phyloP scores from a whole-genome alignment of 371 early-diverging fungal genomes.

The Smittium culicis region DNA sequence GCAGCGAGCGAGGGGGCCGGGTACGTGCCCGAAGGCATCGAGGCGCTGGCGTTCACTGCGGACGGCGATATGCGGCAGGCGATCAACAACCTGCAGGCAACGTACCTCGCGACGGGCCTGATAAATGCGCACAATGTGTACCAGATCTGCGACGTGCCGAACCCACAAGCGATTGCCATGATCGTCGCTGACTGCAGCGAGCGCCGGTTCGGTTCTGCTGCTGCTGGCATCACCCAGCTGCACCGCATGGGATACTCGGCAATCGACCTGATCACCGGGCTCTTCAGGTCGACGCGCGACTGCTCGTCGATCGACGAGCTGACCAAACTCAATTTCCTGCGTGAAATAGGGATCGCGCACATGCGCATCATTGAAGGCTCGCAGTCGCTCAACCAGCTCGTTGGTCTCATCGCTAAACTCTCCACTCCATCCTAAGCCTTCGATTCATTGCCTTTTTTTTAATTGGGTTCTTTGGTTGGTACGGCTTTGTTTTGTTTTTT shows the following conservation, averaged over 20 bases:
- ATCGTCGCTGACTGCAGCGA: constrained; percentile 53
- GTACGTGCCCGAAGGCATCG: constrained; percentile 72
- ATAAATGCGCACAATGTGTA: constrained; percentile 81
- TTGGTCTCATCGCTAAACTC: too few relatives aligned
- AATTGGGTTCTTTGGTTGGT: too few relatives aligned
- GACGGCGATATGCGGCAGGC: constrained; percentile 99
- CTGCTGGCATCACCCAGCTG: constrained; percentile 46
- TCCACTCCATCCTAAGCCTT: too few relatives aligned
- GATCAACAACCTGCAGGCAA: constrained; percentile 92
- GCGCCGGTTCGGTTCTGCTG: constrained; percentile 56
- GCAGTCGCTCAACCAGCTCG: too few relatives aligned
- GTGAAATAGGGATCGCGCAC: constrained; percentile 77
- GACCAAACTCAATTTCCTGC: constrained; percentile 61
- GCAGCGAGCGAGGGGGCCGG: constrained; percentile 69
- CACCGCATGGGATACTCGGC: constrained; percentile 75
- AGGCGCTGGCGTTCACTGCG: constrained; percentile 85
- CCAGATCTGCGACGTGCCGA: constrained; percentile 92
- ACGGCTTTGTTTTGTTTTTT: too few relatives aligned
- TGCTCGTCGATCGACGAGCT: constrained; percentile 44
- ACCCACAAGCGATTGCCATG: constrained; percentile 62
- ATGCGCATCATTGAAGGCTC: too few relatives aligned
- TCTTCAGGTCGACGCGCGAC: constrained; percentile 49
- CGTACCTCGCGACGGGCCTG: constrained; percentile 66
- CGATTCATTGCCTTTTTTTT: too few relatives aligned
- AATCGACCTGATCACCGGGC: constrained; percentile 78